Evolutionary conservation across 768 basidiomycete genomes (phyloP).

Genomic region (Hysterangium stoloniferum): DNA sequence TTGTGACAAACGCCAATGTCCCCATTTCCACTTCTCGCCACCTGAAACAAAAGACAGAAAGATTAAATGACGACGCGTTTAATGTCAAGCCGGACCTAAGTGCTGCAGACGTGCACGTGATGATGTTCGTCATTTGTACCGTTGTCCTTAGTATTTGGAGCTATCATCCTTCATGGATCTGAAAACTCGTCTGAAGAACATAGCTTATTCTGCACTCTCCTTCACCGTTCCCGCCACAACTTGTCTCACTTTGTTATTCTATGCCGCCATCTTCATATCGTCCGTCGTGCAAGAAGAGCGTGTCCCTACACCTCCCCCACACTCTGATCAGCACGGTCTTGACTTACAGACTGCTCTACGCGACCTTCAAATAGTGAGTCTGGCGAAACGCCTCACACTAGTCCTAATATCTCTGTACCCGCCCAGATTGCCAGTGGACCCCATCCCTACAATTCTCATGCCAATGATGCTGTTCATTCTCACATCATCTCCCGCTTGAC

Average conservation of each 20-base stretch:
- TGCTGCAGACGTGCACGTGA: too few species aligned
- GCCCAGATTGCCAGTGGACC: constrained; percentile 56
- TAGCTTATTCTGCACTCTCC: neutral
- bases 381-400: neutral
- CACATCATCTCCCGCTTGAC: constrained; percentile 51
- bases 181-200: neutral
- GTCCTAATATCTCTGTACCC: neutral
- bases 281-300: neutral
- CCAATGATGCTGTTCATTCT: constrained; percentile 58
- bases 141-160: too few species aligned
- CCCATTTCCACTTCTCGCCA: too few species aligned
- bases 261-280: constrained; percentile 1
- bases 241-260: neutral
- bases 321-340: neutral
- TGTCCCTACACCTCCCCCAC: neutral
- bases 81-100: too few species aligned
- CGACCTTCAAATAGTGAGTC: constrained; percentile 6
- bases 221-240: neutral
- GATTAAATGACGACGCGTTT: too few species aligned
- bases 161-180: too few species aligned
- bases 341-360: neutral
- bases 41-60: too few species aligned
- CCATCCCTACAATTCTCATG: constrained; percentile 72
- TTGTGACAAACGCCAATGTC: too few species aligned
- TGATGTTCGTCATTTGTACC: too few species aligned